Base-by-base conservation (phyloP, 495 filamentous ascomycete species). In the Aspergillus wentii region DNA sequence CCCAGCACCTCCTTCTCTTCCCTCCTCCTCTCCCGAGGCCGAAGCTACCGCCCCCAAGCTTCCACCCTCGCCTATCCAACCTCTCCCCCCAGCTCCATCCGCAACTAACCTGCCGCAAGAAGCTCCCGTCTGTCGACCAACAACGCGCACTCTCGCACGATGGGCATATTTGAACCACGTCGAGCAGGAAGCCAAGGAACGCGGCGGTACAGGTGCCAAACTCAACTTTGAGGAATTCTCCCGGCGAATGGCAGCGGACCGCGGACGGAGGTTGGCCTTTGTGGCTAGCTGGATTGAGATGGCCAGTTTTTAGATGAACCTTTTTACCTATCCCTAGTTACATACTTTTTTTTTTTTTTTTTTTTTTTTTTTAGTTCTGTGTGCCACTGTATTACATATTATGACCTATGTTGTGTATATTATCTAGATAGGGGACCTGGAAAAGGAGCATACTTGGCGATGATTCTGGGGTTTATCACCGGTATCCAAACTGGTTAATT, bases 241-340 rank as follows among this genome's bases (percentile, higher is more conserved):
- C 41, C 57, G 62, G 17, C 77, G 83, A 26, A 86, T 90, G 68
- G 76, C 73, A 35, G 69, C 69, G 11, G 71, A 75, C 33, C 75
- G 78, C 31, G 80, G 81, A 22, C 62, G 67, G 27, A 64, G 72
- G 17, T 69, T 94, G 39, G 82, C 81, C 35, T 92, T 91, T 61
- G 67, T 92, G 21, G 84, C 82, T 13, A 82, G 72, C 38, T 94
- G 88, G 88, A 88, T 90, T 52, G 86, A 92, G 57, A 85, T 90
- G 71, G 78, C 74, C 37, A 76, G 69, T 49, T 79, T 80, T 42
- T 81, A 49, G 34, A n/a, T n/a, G n/a, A n/a, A n/a, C n/a, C n/a
- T n/a, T n/a, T n/a, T n/a, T n/a, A n/a, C n/a, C n/a, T n/a, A n/a
- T n/a, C n/a, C n/a, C n/a, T n/a, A n/a, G n/a, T n/a, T n/a, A n/a